Percentiles rank a stretch among this genome's conserved stretches.
phyloP scores from a whole-genome alignment of 176 grass and related monocot species.

The sorghum (Sorghum bicolor) region DNA sequence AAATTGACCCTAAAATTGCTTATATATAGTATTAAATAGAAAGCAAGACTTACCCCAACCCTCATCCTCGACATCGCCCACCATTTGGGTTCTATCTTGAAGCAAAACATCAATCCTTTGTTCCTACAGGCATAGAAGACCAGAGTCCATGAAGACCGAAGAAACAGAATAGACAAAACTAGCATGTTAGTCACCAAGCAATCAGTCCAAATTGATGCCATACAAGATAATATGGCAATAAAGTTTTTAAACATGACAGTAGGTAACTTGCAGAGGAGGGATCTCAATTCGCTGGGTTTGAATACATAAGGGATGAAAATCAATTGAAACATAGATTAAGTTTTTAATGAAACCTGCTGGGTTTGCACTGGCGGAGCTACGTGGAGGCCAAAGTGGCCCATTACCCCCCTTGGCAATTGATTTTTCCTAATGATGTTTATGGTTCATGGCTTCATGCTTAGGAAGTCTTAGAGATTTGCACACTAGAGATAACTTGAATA shows the following conservation, averaged over 20 bases:
- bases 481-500: too few species aligned
- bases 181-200: background rate
- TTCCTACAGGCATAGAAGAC: background rate
- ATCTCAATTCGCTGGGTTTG: background rate
- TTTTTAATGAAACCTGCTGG: too few species aligned
- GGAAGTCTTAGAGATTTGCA: too few species aligned
- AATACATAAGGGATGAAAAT: background rate
- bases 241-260: background rate
- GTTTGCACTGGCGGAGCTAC: too few species aligned
- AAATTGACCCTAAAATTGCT: background rate
- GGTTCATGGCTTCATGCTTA: too few species aligned
- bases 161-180: background rate
- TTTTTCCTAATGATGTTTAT: too few species aligned
- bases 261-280: background rate
- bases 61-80: background rate
- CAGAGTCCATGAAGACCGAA: background rate
- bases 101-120: conserved; percentile 23
- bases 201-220: background rate
- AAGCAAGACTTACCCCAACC: conserved; percentile 1
- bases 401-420: too few species aligned
- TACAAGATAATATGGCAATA: background rate
- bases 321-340: background rate
- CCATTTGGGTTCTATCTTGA: background rate
- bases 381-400: too few species aligned
- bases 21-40: background rate